Base-by-base conservation (phyloP, 2,329 filamentous ascomycete genomes). In the Penicillium oxalicum region DNA sequence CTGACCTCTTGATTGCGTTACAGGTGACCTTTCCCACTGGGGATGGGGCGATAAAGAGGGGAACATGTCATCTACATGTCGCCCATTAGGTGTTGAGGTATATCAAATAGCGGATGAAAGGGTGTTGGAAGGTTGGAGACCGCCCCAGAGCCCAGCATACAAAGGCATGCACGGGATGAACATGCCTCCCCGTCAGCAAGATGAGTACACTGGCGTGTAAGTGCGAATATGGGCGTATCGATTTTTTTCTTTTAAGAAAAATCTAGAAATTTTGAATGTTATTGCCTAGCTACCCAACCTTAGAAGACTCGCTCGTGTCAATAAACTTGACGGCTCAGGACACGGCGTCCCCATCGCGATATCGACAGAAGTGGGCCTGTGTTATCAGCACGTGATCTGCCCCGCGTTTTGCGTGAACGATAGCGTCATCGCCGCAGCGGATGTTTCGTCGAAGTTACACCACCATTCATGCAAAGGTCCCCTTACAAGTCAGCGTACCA, bases 11-110 rank as follows among this genome's bases (percentile, higher is more conserved):
- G 50, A 62, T 6, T n/a, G 51, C 36, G 18, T 48, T 37, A 3
- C 47, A 70, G 67, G 88, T 0, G 88, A 93, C 63, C 70, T 93
- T 41, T 89, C 85, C 1, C 75, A 81, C n/a, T 91, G 87, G 87
- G 87, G 86, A 0, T 93, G 88, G 75, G 83, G 84, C 9, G 80
- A 77, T 38, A 75, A 74, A 50, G 74, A 70, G 5, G 70, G 63
- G 35, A 79, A 78, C 40, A 84, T 80, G 66, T 80, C 81, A 54
- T 78, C 82, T 60, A 83, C 82, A 45, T 88, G 88, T 79, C 78
- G 87, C 6, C 86, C 87, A 1, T 76, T 93, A 5, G 82, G 82
- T 41, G 84, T 91, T 0, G 81, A 90, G 57, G 82, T 93, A 0
- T 91, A 82, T 64, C 74, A 75, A 49, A 67, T 91, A 11, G 68